A percentile compares a stretch with the other conserved stretches of the same genome.
phyloP scores from a whole-genome alignment of 1,284 basidiomycete genomes.

The Ustilago tritici region DNA sequence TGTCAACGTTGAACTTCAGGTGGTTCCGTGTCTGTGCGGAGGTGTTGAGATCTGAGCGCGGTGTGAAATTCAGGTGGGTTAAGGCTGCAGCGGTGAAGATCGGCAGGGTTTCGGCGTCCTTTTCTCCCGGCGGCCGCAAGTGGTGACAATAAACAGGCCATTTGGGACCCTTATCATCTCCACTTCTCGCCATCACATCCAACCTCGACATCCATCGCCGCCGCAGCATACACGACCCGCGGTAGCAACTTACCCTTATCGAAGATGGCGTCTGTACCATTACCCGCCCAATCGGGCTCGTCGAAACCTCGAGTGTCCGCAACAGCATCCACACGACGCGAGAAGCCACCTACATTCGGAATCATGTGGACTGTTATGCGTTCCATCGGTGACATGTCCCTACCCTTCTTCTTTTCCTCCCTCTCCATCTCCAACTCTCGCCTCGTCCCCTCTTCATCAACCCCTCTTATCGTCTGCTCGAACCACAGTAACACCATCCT shows the following conservation, averaged over 20 bases:
- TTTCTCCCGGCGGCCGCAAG: not conserved
- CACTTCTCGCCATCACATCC: not conserved
- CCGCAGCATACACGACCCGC: not conserved
- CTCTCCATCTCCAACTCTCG: conserved; percentile 32
- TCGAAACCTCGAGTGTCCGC: conserved; percentile 18
- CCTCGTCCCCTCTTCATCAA: conserved; percentile 31
- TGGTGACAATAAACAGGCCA: not conserved
- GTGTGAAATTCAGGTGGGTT: not conserved
- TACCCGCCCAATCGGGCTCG: not conserved
- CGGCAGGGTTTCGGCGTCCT: conserved; percentile 1
- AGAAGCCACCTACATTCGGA: conserved; percentile 42
- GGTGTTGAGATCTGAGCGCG: not conserved
- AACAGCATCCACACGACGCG: not conserved
- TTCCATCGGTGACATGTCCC: conserved; percentile 51
- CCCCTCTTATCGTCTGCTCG: conserved; percentile 52
- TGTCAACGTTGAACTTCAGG: not conserved
- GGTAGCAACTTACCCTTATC: not conserved
- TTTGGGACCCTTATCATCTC: not conserved
- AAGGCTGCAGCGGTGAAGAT: not conserved
- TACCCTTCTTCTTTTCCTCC: conserved; percentile 53
- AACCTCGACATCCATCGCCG: not conserved
- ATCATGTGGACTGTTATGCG: conserved; percentile 61
- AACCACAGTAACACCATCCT: conserved; percentile 73
- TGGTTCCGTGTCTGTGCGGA: not conserved
- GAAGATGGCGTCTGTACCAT: conserved; percentile 17